Evolutionary conservation across 108 stramenopile genomes (phyloP), one percentile per base, ranked within the genome.

Genomic region (Epipyxis sp.): DNA sequence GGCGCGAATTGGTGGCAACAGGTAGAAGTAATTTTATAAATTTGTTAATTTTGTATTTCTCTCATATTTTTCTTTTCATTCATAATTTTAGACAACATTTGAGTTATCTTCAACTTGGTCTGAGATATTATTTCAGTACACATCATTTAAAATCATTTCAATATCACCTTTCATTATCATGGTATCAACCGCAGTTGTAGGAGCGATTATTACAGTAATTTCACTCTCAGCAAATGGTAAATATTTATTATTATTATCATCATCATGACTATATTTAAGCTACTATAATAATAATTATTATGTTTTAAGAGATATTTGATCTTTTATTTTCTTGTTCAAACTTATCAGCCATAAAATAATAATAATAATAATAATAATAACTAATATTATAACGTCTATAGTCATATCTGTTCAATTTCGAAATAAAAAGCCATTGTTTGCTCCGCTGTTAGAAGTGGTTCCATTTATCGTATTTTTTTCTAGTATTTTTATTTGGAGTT

Each of bases 1-100:
- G 78, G 78, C 6, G 42, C 78, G 42, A 42, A 62, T 1, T 44
- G 30, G 59, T 77, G 32, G 40, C 25, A 25, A 13, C 35, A 61
- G 32, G 59, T 37, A 20, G 40, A n/a, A n/a, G n/a, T n/a, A n/a
- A n/a, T n/a, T n/a, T n/a, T n/a, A n/a, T n/a, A n/a, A n/a, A n/a
- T n/a, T 57, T 57, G 65, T 20, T 67, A 13, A 13, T 20, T 20
- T 13, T 67, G 41, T 13, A 20, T 20, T 20, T 13, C 42, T 67
- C 41, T 42, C 20, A 13, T 67, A 67, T 20, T 20, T 67, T 39
- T 20, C 37, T 13, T 67, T 20, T 13, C 13, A 67, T 67, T 67
- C 20, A 6, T 20, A 13, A 67, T 20, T 20, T 39, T 6, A 50
- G 6, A 20, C 6, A 50, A 13, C 46, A 50, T 50, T 20, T 50